Conservation (phyloP, 768 basidiomycete species). For the Tylopilus felleus region DNA sequence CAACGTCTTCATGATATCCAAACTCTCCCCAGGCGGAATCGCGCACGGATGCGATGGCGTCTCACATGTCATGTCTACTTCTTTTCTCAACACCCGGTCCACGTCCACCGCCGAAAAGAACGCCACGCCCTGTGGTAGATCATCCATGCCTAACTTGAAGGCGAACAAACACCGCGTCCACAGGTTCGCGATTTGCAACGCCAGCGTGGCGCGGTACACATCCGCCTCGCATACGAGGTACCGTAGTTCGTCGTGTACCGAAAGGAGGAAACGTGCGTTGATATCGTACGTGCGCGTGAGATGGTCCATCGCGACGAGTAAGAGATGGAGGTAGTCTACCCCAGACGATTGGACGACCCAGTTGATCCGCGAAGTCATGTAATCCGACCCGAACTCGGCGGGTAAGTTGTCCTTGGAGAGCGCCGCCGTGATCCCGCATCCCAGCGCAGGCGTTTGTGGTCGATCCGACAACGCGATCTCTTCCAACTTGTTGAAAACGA, state of each 20-base stretch:
- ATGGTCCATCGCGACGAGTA: conserved; percentile 93
- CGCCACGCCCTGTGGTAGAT: conserved; percentile 91
- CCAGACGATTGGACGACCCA: conserved; percentile 99
- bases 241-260: conserved; percentile 95
- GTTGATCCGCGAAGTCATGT: conserved; percentile 95
- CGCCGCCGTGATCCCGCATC: conserved; percentile 91
- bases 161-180: conserved; percentile 95
- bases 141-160: conserved; percentile 91
- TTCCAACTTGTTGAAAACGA: conserved; percentile 96
- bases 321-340: conserved; percentile 95
- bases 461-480: conserved; percentile 84
- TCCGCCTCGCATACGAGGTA: conserved; percentile 90
- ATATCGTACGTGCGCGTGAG: conserved; percentile 79
- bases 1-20: conserved; percentile 67
- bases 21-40: conserved; percentile 84
- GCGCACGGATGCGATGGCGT: conserved; percentile 86
- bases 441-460: conserved; percentile 90
- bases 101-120: conserved; percentile 98
- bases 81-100: conserved; percentile 87
- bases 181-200: conserved; percentile 90
- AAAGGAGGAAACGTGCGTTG: conserved; percentile 88
- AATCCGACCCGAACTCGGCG: conserved; percentile 76
- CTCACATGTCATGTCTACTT: conserved; percentile 92
- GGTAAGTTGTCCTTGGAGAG: conserved; percentile 88
- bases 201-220: conserved; percentile 85